Percentiles rank a stretch among this genome's conserved stretches.
Evolutionary conservation across 2,329 filamentous ascomycete genomes (phyloP).

Genomic region (Stemphylium lycopersici): DNA sequence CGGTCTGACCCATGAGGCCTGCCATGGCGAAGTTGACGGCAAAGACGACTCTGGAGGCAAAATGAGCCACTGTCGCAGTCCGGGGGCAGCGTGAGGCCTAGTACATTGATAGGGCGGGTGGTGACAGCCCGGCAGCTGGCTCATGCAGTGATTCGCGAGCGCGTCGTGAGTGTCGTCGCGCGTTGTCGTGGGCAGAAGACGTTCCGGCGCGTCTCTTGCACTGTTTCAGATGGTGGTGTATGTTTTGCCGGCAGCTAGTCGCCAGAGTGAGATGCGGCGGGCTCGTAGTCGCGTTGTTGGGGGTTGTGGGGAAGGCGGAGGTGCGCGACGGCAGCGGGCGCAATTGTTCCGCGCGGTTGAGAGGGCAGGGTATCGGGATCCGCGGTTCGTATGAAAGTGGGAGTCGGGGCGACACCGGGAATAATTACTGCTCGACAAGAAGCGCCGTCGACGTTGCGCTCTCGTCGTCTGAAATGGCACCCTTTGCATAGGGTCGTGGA

Average conservation of each 20-base stretch:
- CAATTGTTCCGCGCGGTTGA: constrained; percentile 30
- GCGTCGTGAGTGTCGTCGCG: constrained; percentile 38
- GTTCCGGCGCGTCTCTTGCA: constrained; percentile 11
- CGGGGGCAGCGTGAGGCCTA: constrained; percentile 20
- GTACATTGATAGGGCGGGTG: constrained; percentile 33
- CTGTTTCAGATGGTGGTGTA: constrained; percentile 10
- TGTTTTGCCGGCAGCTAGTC: background rate
- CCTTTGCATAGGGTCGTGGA: constrained; percentile 33
- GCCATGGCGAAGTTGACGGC: constrained; percentile 52
- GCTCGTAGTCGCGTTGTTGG: constrained; percentile 35
- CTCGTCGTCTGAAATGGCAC: constrained; percentile 35
- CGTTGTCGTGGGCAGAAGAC: constrained; percentile 26
- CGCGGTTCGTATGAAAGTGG: constrained; percentile 42
- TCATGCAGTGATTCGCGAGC: constrained; percentile 35
- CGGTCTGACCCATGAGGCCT: constrained; percentile 47
- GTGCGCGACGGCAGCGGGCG: constrained; percentile 26
- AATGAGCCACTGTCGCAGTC: constrained; percentile 43
- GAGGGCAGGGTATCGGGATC: constrained; percentile 28
- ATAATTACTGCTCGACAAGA: constrained; percentile 32
- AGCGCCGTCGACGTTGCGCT: constrained; percentile 36
- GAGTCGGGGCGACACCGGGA: constrained; percentile 41
- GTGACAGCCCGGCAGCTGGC: constrained; percentile 26
- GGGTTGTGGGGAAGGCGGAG: constrained; percentile 30
- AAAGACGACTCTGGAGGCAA: constrained; percentile 48
- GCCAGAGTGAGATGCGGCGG: constrained; percentile 20